Evolutionary conservation across 345 rosid species (phyloP), one percentile per base, ranked within the genome.

Genomic region (Conringia planisiliqua): DNA sequence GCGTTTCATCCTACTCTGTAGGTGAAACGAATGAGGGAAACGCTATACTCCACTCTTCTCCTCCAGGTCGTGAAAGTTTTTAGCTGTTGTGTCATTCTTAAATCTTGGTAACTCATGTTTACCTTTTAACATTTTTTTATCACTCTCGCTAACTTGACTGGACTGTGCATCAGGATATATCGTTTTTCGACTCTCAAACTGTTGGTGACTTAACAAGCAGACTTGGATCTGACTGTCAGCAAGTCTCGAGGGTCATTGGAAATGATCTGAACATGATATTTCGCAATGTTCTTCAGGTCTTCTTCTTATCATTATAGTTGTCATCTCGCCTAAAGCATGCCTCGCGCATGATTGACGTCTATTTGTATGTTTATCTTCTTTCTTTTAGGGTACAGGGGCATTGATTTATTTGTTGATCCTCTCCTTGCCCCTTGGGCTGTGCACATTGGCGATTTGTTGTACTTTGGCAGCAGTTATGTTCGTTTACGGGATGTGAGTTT

Each of bases 221-320:
- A 85, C 98, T 94, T 55, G 98, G 97, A 43, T 93, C 98, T 26
- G 98, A 94, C 68, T 91, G 97, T 76, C 98, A 94, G 85, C 98
- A 94, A 85, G 96, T 94, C 62, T 94, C 98, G 13, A 88, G 95
- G 56, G 93, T 94, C 68, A 91, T 94, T 60, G 96, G 96, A 54
- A 90, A 85, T 76, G 98, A 94, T 83, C 90, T 94, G 74, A 94
- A 94, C 81, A 72, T 90, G 80, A 91, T 94, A 75, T 69, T 85
- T 36, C 90, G 97, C 79, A 91, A 91, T 81, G 84, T 83, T 81
- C 85, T 94, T 59, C 98, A 94, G 98, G 98, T 94, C 81, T 58
- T 68, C 56, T 54, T 14, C 68, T 58, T 50, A 69, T 64, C 30
- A 44, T 6, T 36, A 68, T 65, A 20, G 9, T 18, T 65, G 1